Evolutionary conservation across 2,329 filamentous ascomycete species (phyloP).

Genomic region (Nemania sp.): DNA sequence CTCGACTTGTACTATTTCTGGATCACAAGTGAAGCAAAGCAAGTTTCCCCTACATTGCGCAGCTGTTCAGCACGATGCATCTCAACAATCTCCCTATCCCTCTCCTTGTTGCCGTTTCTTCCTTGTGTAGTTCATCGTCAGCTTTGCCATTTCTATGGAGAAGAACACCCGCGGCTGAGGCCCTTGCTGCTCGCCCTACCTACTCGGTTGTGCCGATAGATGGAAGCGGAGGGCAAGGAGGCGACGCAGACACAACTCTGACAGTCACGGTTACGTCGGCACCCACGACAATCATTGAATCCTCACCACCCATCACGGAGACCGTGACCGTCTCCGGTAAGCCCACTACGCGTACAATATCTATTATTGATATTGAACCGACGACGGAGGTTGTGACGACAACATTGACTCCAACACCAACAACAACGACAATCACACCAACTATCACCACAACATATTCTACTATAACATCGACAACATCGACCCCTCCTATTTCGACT

Average conservation of each 20-base stretch:
- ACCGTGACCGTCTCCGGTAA: slow-evolving; percentile 45
- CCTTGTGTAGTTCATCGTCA: slow-evolving; percentile 40
- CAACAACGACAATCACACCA: background rate
- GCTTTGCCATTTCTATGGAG: slow-evolving; percentile 49
- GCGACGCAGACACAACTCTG: slow-evolving; percentile 35
- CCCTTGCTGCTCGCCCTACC: slow-evolving; percentile 49
- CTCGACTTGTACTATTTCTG: background rate
- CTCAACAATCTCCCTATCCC: slow-evolving; percentile 41
- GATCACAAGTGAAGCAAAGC: slow-evolving; percentile 20
- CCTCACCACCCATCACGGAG: slow-evolving; percentile 49
- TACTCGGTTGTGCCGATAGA: slow-evolving; percentile 56
- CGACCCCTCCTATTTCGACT: slow-evolving; percentile 6
- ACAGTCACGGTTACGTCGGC: slow-evolving; percentile 53
- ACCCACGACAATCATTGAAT: slow-evolving; percentile 52
- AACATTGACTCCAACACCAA: slow-evolving; percentile 35
- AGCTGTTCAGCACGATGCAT: slow-evolving; percentile 49
- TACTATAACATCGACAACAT: slow-evolving; percentile 7
- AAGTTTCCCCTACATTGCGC: background rate
- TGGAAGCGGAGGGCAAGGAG: slow-evolving; percentile 45
- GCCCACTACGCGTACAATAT: slow-evolving; percentile 43
- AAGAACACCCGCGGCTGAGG: slow-evolving; percentile 35
- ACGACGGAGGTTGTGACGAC: slow-evolving; percentile 41
- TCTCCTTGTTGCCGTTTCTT: slow-evolving; percentile 45
- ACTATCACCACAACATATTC: background rate
- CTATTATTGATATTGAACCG: slow-evolving; percentile 49